Base-by-base conservation (phyloP, 352 stramenopile species). In the Pythium folliculosum region DNA sequence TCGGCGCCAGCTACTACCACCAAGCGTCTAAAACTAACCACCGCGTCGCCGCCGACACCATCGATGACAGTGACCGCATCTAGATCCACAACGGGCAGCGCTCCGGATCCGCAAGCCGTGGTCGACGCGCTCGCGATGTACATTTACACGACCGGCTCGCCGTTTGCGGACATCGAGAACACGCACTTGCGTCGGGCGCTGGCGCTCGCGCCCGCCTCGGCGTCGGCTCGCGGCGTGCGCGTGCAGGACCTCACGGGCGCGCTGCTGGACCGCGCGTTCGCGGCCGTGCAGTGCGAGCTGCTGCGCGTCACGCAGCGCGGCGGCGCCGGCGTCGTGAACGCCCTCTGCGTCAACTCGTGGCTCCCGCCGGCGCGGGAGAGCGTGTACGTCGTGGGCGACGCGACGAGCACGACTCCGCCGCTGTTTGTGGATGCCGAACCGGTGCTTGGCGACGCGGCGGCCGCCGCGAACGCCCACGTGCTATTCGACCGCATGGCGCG, bases 101-200 rank as follows among this genome's bases (percentile, higher is more conserved):
- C 17, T 35, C 48, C 47, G 5, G n/a, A n/a, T 38, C 10, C 45
- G 19, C 49, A 8, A 9, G 49, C 30, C 7, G 40, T 75, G 21
- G 22, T 35, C 2, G 62, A 71, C 32, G 49, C 59, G 17, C 38
- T 77, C 22, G 69, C 72, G 16, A 74, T 79, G 62, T 67, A 77
- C 65, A 65, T 77, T 17, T 77, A 73, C 62, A 44, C 57, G 23
- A 72, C 69, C 1, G 69, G 50, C 37, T 21, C 60, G 12, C 47
- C 65, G 14, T 56, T 72, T 22, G n/a, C 8, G 7, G 32, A 54
- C 49, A 58, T 65, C 1, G 59, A 69, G 12, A 59, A 76, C 8
- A 27, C 51, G 30, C 63, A 72, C 21, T 37, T 80, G n/a, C 43
- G 45, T 10, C 56, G 40, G 12, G 66, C 63, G 22, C 63, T 77